Conservation (phyloP, 345 rosid genomes). For the Excoecaria agallocha region DNA sequence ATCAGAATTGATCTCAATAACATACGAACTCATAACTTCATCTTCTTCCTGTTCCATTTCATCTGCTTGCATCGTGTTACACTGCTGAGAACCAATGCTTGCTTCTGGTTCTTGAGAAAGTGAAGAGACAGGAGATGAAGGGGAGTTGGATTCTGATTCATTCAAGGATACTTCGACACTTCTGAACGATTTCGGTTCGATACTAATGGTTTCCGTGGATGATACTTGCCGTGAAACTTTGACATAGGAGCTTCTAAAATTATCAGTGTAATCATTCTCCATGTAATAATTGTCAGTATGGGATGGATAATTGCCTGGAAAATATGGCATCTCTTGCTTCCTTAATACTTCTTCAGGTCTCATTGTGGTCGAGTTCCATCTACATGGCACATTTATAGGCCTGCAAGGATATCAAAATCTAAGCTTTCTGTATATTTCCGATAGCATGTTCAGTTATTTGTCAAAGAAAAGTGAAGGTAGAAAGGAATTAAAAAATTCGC, state of each 20-base stretch:
- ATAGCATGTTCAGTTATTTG: not conserved
- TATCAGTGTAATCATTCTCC: conserved; percentile 35
- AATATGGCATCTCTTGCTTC: conserved; percentile 39
- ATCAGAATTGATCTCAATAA: conserved; percentile 77
- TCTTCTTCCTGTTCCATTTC: conserved; percentile 46
- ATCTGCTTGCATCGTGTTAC: conserved; percentile 41
- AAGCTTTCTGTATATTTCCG: not conserved
- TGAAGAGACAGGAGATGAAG: conserved; percentile 72
- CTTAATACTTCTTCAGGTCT: conserved; percentile 32
- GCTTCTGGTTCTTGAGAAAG: conserved; percentile 48
- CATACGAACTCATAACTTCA: conserved; percentile 77
- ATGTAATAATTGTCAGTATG: conserved; percentile 25
- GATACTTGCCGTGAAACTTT: conserved; percentile 42
- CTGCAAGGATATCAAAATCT: conserved; percentile 26
- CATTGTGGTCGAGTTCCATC: conserved; percentile 55
- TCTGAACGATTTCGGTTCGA: conserved; percentile 52
- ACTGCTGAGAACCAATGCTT: no score
- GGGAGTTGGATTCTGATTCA: conserved; percentile 62
- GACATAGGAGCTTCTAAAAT: conserved; percentile 33
- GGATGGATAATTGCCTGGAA: conserved; percentile 34
- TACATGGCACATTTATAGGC: conserved; percentile 71
- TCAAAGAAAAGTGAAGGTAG: not conserved
- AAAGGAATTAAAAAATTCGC: not conserved
- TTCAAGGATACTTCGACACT: conserved; percentile 44
- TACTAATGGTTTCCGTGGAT: conserved; percentile 68